phyloP scores from a whole-genome alignment of 202 grass and related monocot species.

The Setaria italica region DNA sequence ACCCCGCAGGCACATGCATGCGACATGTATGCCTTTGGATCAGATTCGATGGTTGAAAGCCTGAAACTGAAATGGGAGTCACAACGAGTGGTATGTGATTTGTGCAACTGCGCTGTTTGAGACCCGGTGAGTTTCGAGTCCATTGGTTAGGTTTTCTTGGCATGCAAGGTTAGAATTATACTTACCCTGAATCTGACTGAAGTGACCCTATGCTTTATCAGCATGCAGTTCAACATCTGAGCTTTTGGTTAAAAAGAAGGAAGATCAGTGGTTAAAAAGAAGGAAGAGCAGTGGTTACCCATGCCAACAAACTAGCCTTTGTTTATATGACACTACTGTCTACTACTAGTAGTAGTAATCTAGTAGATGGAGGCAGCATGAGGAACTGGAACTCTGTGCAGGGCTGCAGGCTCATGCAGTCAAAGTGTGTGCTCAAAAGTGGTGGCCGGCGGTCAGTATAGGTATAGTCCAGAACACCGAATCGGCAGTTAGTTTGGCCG shows the following conservation, averaged over 20 bases:
- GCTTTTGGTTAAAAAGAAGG: background rate
- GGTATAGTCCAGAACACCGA: background rate
- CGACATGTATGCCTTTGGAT: slow-evolving; percentile 31
- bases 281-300: background rate
- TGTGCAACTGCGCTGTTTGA: background rate
- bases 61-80: background rate
- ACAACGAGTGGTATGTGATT: background rate
- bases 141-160: background rate
- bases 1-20: slow-evolving; percentile 44
- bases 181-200: background rate
- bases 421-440: slow-evolving; percentile 1
- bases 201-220: background rate
- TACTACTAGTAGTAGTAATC: no score
- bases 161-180: slow-evolving; percentile 44
- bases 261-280: background rate
- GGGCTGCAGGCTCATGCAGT: background rate
- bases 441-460: background rate
- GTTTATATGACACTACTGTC: background rate
- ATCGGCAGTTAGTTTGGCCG: slow-evolving; percentile 35
- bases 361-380: background rate
- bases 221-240: background rate
- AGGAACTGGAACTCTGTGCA: background rate
- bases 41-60: slow-evolving; percentile 37
- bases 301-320: background rate
- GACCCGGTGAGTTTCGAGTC: background rate